A percentile compares a stretch with the other conserved stretches of the same genome.
Conservation (phyloP, 2,329 filamentous ascomycete genomes). For the Colletotrichum cordylinicola region DNA sequence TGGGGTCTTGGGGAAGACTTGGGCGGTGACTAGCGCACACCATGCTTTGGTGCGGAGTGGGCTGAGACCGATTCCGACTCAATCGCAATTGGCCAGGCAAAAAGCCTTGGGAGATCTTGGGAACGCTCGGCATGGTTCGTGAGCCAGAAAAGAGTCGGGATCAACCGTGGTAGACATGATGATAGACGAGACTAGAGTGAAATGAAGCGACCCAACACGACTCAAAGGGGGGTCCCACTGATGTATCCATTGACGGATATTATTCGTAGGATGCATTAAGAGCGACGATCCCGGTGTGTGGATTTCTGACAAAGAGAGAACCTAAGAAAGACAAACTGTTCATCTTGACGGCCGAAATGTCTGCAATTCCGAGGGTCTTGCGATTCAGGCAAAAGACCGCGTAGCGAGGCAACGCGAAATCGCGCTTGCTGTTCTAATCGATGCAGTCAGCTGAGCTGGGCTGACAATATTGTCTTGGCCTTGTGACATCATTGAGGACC, state of each 20-base stretch:
- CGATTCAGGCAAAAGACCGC: background rate
- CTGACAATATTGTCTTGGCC: background rate
- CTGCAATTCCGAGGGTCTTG: background rate
- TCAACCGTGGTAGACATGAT: background rate
- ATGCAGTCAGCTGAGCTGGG: background rate
- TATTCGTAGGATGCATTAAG: background rate
- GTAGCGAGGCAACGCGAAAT: background rate
- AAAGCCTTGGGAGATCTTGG: background rate
- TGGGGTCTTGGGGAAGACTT: constrained; percentile 1
- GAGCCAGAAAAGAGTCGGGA: background rate
- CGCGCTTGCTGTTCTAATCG: background rate
- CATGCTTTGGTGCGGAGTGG: background rate
- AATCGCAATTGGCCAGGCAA: background rate
- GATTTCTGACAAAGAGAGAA: background rate
- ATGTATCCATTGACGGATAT: background rate
- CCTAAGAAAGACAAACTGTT: background rate
- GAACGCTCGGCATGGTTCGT: background rate
- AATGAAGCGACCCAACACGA: background rate
- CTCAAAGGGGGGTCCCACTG: background rate
- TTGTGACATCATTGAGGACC: background rate
- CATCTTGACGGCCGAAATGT: background rate
- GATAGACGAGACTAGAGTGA: background rate
- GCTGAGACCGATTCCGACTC: background rate
- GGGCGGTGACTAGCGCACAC: background rate
- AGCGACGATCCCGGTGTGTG: background rate